Evolutionary conservation across 345 rosid genomes (phyloP).

Genomic region (Odontarrhena argentea): DNA sequence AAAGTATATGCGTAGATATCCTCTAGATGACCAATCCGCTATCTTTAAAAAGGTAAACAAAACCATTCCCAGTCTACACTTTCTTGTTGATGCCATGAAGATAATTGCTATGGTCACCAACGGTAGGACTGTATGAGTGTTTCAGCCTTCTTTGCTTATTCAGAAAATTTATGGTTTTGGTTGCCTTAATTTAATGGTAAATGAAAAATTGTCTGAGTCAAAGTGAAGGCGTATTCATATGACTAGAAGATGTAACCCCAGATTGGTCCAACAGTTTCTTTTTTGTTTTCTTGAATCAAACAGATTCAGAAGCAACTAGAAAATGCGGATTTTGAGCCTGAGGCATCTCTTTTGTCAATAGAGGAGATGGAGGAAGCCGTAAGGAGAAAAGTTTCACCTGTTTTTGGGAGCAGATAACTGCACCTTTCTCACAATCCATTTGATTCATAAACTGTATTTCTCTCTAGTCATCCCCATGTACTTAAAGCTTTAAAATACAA

Average conservation of each 20-base stretch:
- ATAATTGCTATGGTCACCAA: not conserved
- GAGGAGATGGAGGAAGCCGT: slow-evolving; percentile 71
- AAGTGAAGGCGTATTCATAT: not conserved
- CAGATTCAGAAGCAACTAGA: slow-evolving; percentile 72
- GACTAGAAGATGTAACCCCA: not conserved
- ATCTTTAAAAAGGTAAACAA: slow-evolving; percentile 61
- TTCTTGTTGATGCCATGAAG: not conserved
- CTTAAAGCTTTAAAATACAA: not conserved
- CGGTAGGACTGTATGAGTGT: not conserved
- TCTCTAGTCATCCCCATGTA: slow-evolving; percentile 1
- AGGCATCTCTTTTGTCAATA: slow-evolving; percentile 56
- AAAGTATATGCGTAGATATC: slow-evolving; percentile 65
- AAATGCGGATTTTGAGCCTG: slow-evolving; percentile 53
- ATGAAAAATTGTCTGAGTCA: not conserved
- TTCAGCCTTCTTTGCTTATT: not conserved
- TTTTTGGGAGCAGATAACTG: slow-evolving; percentile 47
- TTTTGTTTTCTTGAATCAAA: slow-evolving; percentile 16
- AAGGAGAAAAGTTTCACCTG: slow-evolving; percentile 64
- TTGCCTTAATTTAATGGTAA: not conserved
- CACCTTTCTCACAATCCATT: not conserved
- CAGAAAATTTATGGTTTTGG: not conserved
- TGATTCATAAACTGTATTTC: not conserved
- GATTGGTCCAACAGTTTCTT: not conserved
- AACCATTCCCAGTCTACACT: not conserved
- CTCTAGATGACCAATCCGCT: slow-evolving; percentile 70